A percentile compares a stretch with the other conserved stretches of the same genome.
phyloP scores from a whole-genome alignment of 306 rosid species.

The Aeschynomene evenia region DNA sequence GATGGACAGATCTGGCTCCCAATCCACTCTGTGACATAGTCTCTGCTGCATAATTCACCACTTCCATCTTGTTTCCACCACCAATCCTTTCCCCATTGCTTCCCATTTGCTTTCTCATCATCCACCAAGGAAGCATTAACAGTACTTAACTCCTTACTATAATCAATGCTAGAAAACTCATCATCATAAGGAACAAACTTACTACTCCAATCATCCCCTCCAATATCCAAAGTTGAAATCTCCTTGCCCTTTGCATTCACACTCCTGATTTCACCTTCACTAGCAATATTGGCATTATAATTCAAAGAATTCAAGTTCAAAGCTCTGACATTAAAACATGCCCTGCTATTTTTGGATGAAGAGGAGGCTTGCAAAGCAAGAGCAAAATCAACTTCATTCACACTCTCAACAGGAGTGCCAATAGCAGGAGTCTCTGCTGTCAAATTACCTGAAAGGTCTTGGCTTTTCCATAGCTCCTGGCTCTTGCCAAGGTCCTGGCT shows the following conservation, averaged over 20 bases:
- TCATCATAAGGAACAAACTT: slow-evolving; percentile 81
- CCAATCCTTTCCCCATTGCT: slow-evolving; percentile 94
- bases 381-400: slow-evolving; percentile 89
- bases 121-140: slow-evolving; percentile 38
- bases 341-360: slow-evolving; percentile 69
- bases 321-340: slow-evolving; percentile 52
- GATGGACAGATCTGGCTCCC: slow-evolving; percentile 95
- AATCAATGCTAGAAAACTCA: slow-evolving; percentile 73
- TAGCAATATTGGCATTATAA: slow-evolving; percentile 62
- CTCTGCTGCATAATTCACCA: slow-evolving; percentile 80
- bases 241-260: slow-evolving; percentile 70
- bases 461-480: slow-evolving; percentile 75
- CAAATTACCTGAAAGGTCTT: slow-evolving; percentile 82
- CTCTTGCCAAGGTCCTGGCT: slow-evolving; percentile 89
- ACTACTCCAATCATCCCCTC: slow-evolving; percentile 67
- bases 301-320: slow-evolving; percentile 65
- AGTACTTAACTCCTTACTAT: slow-evolving; percentile 63
- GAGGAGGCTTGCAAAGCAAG: slow-evolving; percentile 91
- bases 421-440: slow-evolving; percentile 70
- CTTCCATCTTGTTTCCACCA: slow-evolving; percentile 97
- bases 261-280: slow-evolving; percentile 56
- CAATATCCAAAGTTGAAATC: slow-evolving; percentile 50
- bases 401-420: slow-evolving; percentile 83
- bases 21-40: slow-evolving; percentile 94
- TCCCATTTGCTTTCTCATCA: slow-evolving; percentile 58